Conservation (phyloP, 177 flowering plant genomes). For the Tripterygium wilfordii region DNA sequence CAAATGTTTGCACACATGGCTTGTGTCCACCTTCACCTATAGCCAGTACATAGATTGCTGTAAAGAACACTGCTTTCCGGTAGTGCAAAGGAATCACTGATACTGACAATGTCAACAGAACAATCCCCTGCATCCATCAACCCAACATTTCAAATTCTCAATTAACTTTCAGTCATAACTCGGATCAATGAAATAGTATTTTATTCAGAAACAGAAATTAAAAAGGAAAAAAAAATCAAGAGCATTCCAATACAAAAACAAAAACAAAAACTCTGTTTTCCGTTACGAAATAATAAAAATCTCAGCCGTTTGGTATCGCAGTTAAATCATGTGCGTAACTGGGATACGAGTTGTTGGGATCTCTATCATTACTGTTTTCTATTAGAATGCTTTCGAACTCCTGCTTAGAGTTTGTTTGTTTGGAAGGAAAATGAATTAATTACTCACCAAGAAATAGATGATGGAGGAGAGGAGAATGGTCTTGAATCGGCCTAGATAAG, state of each 20-base stretch:
- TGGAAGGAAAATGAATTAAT: not conserved
- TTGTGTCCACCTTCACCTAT: conserved; percentile 66
- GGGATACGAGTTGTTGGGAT: no score
- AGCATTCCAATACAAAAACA: no score
- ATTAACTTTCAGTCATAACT: not conserved
- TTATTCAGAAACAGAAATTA: no score
- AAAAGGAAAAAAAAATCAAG: no score
- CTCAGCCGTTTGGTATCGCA: no score
- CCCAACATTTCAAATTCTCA: not conserved
- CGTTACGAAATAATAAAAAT: no score
- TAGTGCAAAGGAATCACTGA: conserved; percentile 15
- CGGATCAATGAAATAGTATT: no score
- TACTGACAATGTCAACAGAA: conserved; percentile 31
- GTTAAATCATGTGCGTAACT: no score
- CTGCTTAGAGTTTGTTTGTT: not conserved
- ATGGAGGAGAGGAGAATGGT: conserved; percentile 42
- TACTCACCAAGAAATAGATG: conserved; percentile 21
- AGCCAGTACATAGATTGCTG: conserved; percentile 41
- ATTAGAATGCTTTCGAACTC: no score
- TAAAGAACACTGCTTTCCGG: conserved; percentile 31
- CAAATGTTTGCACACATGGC: conserved; percentile 73
- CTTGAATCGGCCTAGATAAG: conserved; percentile 52
- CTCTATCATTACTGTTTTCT: no score
- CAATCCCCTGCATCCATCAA: conserved; percentile 32
- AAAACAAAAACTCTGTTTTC: no score